Evolutionary conservation across 2,329 filamentous ascomycete species (phyloP).

Genomic region (Xylaria sp.): DNA sequence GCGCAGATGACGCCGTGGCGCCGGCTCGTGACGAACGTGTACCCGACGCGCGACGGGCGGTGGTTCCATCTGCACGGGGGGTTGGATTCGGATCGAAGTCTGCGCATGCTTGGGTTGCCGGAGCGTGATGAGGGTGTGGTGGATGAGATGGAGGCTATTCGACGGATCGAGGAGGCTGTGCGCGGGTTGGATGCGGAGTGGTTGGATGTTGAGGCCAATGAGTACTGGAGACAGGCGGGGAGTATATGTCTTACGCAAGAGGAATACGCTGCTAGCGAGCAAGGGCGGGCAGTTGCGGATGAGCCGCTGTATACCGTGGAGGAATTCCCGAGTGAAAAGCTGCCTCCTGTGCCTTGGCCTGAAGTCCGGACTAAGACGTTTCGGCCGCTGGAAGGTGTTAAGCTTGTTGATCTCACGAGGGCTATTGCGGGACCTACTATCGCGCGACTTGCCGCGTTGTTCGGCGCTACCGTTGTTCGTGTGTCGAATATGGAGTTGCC

Average conservation of each 20-base stretch:
- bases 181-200: constrained; percentile 45
- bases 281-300: constrained; percentile 43
- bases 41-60: constrained; percentile 50
- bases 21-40: constrained; percentile 51
- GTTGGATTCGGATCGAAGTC: constrained; percentile 46
- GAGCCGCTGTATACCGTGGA: constrained; percentile 47
- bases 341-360: constrained; percentile 47
- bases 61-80: constrained; percentile 54
- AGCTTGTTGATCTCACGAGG: constrained; percentile 51
- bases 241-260: constrained; percentile 50
- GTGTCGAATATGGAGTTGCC: constrained; percentile 50
- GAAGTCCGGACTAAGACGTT: constrained; percentile 36
- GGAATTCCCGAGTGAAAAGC: constrained; percentile 35
- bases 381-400: constrained; percentile 50
- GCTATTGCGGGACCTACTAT: constrained; percentile 53
- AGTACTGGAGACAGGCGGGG: constrained; percentile 50
- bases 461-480: constrained; percentile 51
- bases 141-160: constrained; percentile 49
- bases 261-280: constrained; percentile 48
- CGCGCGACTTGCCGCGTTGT: constrained; percentile 48
- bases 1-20: constrained; percentile 47
- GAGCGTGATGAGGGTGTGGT: constrained; percentile 40
- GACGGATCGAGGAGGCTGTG: constrained; percentile 42
- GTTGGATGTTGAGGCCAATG: constrained; percentile 50
- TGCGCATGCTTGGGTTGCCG: constrained; percentile 51